Conservation (phyloP, 1,139 yeast species). For the Taphrina populina region DNA sequence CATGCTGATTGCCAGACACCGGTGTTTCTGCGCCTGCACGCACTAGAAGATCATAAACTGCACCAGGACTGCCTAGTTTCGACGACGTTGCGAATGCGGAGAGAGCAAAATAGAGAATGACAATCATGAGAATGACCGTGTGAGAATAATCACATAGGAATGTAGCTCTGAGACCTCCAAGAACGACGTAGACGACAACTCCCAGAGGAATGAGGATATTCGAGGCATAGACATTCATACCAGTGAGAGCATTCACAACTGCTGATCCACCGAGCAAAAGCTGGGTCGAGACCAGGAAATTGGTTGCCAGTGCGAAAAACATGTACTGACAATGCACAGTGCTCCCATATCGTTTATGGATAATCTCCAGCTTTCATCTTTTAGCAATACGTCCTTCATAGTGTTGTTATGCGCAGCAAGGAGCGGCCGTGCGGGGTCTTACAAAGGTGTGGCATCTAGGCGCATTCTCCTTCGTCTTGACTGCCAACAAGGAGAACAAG, state of each 20-base stretch:
- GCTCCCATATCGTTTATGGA: slow-evolving; percentile 47
- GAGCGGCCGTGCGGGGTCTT: not conserved
- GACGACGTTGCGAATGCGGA: slow-evolving; percentile 48
- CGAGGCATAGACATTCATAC: slow-evolving; percentile 48
- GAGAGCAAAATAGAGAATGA: slow-evolving; percentile 47
- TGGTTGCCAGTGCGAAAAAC: slow-evolving; percentile 49
- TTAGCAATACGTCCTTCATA: not conserved
- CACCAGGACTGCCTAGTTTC: slow-evolving; percentile 52
- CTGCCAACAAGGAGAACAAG: slow-evolving; percentile 48
- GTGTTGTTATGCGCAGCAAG: too few species aligned
- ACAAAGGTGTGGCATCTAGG: slow-evolving; percentile 48
- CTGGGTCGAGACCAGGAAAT: slow-evolving; percentile 48
- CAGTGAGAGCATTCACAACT: slow-evolving; percentile 48
- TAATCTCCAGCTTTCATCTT: slow-evolving; percentile 46
- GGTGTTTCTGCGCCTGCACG: slow-evolving; percentile 46
- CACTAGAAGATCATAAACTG: slow-evolving; percentile 51
- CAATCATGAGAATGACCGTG: slow-evolving; percentile 49
- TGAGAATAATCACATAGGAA: slow-evolving; percentile 53
- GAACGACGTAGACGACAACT: slow-evolving; percentile 50
- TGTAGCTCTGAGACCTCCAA: slow-evolving; percentile 54
- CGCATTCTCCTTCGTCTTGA: slow-evolving; percentile 49
- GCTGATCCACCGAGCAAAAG: slow-evolving; percentile 49
- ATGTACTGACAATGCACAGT: slow-evolving; percentile 48
- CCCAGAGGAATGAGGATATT: slow-evolving; percentile 48
- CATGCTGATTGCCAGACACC: slow-evolving; percentile 51